phyloP scores from a whole-genome alignment of 352 stramenopile genomes.

The Phytophthora lateralis region DNA sequence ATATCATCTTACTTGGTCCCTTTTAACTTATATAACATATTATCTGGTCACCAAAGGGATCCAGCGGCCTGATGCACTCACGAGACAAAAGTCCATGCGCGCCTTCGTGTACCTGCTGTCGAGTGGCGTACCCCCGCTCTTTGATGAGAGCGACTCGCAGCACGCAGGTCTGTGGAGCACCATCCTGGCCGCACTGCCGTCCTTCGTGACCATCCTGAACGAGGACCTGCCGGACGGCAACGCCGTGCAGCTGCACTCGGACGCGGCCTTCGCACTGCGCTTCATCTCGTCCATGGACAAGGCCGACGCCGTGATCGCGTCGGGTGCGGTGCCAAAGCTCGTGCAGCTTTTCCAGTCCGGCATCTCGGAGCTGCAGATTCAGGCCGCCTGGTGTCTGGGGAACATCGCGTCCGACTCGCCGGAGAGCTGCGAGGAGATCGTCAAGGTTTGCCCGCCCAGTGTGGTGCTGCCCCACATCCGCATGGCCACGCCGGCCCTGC shows the following conservation, averaged over 20 bases:
- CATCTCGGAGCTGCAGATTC: conserved; percentile 89
- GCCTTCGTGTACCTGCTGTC: conserved; percentile 89
- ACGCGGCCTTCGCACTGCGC: conserved; percentile 84
- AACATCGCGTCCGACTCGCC: conserved; percentile 85
- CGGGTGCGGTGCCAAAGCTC: conserved; percentile 74
- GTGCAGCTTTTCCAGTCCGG: conserved; percentile 86
- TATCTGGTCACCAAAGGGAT: conserved; percentile 46
- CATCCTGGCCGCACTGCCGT: conserved; percentile 80
- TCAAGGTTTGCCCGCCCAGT: conserved; percentile 69
- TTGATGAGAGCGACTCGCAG: conserved; percentile 85
- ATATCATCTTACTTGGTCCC: too few species aligned
- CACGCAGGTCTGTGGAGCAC: conserved; percentile 82
- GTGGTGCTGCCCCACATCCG: conserved; percentile 83
- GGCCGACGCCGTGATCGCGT: conserved; percentile 69
- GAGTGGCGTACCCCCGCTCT: conserved; percentile 83
- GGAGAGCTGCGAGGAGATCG: conserved; percentile 75
- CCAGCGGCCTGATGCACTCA: conserved; percentile 73
- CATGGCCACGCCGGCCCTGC: conserved; percentile 79
- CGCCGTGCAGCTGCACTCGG: conserved; percentile 80
- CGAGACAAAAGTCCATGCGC: conserved; percentile 84
- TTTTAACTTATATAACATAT: neutral
- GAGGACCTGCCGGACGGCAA: conserved; percentile 64
- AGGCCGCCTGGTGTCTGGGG: conserved; percentile 85
- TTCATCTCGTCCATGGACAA: conserved; percentile 92
- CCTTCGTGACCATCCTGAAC: conserved; percentile 81